A percentile compares a stretch with the other conserved stretches of the same genome.
These are phyloP conservation scores for Globisporangium lucens DNA, from an alignment of 352 stramenopile species.

Conservation along the genomic window DNA sequence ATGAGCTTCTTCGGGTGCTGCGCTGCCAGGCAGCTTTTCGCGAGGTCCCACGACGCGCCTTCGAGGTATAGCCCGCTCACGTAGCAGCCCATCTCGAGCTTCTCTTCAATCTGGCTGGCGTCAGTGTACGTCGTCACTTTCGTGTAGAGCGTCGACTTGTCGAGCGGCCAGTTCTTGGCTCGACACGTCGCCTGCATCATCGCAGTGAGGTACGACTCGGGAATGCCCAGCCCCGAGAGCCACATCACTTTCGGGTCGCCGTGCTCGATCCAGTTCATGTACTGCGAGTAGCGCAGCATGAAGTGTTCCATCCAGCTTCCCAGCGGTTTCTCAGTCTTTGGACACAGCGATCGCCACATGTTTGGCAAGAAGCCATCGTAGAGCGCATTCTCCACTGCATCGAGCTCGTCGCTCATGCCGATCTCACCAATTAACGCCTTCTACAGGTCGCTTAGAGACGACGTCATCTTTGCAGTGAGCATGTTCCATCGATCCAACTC, in stretches of 20 bases:
- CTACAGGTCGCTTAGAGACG: conserved; percentile 87
- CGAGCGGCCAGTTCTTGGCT: conserved; percentile 92
- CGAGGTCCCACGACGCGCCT: conserved; percentile 91
- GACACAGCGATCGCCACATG: conserved; percentile 88
- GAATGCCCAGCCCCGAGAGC: conserved; percentile 93
- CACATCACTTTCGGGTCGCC: conserved; percentile 92
- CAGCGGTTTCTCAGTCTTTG: conserved; percentile 94
- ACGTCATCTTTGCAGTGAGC: conserved; percentile 81
- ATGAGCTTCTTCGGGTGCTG: conserved; percentile 95
- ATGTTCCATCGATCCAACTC: conserved; percentile 95
- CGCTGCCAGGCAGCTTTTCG: conserved; percentile 62
- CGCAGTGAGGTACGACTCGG: conserved; percentile 94
- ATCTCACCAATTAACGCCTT: conserved; percentile 94
- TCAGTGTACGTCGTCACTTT: conserved; percentile 55
- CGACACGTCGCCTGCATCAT: conserved; percentile 94
- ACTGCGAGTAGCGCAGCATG: conserved; percentile 83
- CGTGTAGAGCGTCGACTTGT: conserved; percentile 94
- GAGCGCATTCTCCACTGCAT: conserved; percentile 88
- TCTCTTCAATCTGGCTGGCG: conserved; percentile 55
- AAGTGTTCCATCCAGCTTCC: conserved; percentile 96
- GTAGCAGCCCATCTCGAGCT: conserved; percentile 89
- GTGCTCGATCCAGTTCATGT: conserved; percentile 88
- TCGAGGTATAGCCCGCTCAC: conserved; percentile 92
- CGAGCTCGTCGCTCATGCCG: conserved; percentile 95
- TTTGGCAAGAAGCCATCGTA: conserved; percentile 93